phyloP scores from a whole-genome alignment of 257 asterid genomes.

The Dorcoceras hygrometricum region DNA sequence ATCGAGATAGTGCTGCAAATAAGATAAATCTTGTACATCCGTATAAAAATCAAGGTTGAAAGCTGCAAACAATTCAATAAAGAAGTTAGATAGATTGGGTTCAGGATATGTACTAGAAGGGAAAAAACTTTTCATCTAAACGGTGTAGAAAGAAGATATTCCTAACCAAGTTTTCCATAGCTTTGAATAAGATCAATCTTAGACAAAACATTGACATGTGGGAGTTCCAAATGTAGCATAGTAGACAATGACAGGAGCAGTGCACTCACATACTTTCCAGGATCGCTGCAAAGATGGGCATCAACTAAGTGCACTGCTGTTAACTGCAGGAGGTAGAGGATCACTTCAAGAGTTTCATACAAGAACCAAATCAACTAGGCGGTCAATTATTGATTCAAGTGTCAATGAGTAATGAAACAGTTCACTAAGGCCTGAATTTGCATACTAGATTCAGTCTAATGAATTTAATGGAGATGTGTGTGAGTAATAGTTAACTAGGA shows the following conservation, averaged over 20 bases:
- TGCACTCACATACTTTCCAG: constrained; percentile 93
- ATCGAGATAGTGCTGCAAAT: constrained; percentile 75
- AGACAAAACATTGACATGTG: constrained; percentile 92
- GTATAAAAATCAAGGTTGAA: constrained; percentile 97
- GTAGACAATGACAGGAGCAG: constrained; percentile 85
- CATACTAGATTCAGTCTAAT: constrained; percentile 10
- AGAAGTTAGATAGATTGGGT: constrained; percentile 16
- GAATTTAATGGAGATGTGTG: constrained; percentile 13
- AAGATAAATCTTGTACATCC: constrained; percentile 82
- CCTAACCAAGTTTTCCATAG: constrained; percentile 84
- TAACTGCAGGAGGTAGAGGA: constrained; percentile 51
- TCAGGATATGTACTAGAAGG: constrained; percentile 18
- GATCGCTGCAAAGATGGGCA: constrained; percentile 97
- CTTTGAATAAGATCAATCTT: constrained; percentile 93
- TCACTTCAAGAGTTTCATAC: constrained; percentile 8
- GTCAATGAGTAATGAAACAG: constrained; percentile 1
- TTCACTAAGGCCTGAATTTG: constrained; percentile 10
- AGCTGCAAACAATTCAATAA: constrained; percentile 49
- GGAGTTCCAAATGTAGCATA: constrained; percentile 94
- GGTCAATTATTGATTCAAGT: constrained; percentile 9
- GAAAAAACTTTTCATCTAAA: constrained; percentile 13
- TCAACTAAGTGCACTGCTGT: constrained; percentile 93
- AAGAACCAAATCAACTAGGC: constrained; percentile 1
- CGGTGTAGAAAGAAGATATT: constrained; percentile 17
- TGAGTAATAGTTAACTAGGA: constrained; percentile 12